Evolutionary conservation across 1,284 basidiomycete species (phyloP).

Genomic region (Ustilago shanxiensis): DNA sequence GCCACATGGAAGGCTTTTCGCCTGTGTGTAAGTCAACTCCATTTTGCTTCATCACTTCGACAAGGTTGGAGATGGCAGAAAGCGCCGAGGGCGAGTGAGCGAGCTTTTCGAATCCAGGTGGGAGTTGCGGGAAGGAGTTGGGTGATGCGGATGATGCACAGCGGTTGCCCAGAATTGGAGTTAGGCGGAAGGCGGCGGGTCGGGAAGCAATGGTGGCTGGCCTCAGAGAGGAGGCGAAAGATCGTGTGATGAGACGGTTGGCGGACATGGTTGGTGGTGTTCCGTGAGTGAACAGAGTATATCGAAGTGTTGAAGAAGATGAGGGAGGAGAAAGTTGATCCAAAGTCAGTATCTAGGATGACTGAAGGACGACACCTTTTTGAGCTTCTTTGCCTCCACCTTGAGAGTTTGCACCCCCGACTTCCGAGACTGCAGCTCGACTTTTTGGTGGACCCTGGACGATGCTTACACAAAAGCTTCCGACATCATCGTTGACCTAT

Average conservation of each 20-base stretch:
- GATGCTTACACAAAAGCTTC: background rate
- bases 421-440: slow-evolving; percentile 1
- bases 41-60: slow-evolving; percentile 57
- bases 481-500: background rate
- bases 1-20: slow-evolving; percentile 56
- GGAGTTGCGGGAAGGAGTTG: slow-evolving; percentile 44
- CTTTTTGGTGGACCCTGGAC: slow-evolving; percentile 6
- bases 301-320: no score
- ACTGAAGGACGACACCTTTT: background rate
- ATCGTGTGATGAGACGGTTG: slow-evolving; percentile 3
- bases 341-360: background rate
- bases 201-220: background rate
- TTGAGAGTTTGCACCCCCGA: background rate
- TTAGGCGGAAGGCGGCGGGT: background rate
- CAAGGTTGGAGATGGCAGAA: slow-evolving; percentile 52
- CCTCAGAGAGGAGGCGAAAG: background rate
- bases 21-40: slow-evolving; percentile 58
- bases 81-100: slow-evolving; percentile 54
- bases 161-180: background rate
- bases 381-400: slow-evolving; percentile 8
- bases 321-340: no score
- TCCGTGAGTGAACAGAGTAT: no score
- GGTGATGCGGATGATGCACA: slow-evolving; percentile 45
- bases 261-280: slow-evolving; percentile 26
- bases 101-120: slow-evolving; percentile 63